Evolutionary conservation across 352 stramenopile genomes (phyloP), one percentile per base, ranked within the genome.

Genomic region (Phytophthora meadii): DNA sequence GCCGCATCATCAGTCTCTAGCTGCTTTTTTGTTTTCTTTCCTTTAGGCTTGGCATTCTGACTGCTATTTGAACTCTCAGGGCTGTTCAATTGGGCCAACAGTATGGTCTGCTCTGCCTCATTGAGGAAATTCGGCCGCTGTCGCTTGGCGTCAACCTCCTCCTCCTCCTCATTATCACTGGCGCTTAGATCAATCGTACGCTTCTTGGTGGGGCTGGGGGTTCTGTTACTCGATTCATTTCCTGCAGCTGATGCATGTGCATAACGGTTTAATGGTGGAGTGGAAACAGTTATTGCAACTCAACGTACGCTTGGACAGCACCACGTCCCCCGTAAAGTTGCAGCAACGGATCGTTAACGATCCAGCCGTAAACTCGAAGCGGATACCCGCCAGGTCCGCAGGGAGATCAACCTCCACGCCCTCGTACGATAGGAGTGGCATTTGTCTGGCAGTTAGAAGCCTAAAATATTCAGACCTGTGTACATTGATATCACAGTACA

Each of bases 341-440:
- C 55, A 59, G 69, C 87, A 95, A 47, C 82, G 79, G 65, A 95
- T 92, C 44, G 76, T 76, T 28, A 95, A 76, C 46, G 69, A 54
- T 10, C 87, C 87, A 8, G 73, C 64, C 6, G 55, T 52, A 60
- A 95, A 93, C 17, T 76, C 59, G 52, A 95, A 95, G 53, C 79
- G 73, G 42, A 95, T 79, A 46, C 82, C 83, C 15, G 82, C 57
- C 12, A 93, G 68, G 52, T 73, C 66, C 37, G 68, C 65, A 0
- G 84, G 87, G 22, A 95, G 77, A 54, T 92, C 80, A 44, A 95
- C 87, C 47, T 90, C 72, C 22, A 95, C 80, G 36, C 80, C 85
- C 76, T 94, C 85, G 66, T 77, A 94, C 62, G 80, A 90, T 32
- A 94, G 58, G 46, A 92, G 67, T 41, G 85, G 77, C 85, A 94